Percentiles rank a stretch among this genome's conserved stretches.
phyloP scores from a whole-genome alignment of 345 rosid genomes.

The Heritiera littoralis region DNA sequence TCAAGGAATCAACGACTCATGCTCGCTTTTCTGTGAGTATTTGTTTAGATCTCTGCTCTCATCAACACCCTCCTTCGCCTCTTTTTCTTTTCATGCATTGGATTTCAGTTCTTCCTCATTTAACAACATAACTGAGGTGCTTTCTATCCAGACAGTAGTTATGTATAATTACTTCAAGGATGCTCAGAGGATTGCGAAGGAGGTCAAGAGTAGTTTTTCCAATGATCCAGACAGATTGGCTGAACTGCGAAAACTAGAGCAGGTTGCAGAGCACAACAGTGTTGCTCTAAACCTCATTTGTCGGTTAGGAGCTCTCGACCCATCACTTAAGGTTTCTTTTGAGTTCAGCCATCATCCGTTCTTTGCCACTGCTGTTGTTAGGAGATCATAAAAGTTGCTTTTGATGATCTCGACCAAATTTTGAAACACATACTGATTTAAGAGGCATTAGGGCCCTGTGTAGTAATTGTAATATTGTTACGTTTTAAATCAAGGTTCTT shows the following conservation, averaged over 20 bases:
- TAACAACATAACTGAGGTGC: not conserved
- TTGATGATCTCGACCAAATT: conserved; percentile 33
- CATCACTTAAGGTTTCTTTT: conserved; percentile 83
- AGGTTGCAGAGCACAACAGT: conserved; percentile 90
- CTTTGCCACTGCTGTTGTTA: conserved; percentile 85
- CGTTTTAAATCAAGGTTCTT: conserved; percentile 10
- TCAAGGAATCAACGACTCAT: conserved; percentile 68
- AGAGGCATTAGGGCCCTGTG: conserved; percentile 25
- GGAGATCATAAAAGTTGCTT: conserved; percentile 60
- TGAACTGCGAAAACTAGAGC: conserved; percentile 73
- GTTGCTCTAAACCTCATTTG: conserved; percentile 69
- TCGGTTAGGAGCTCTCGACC: conserved; percentile 54
- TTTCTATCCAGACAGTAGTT: conserved; percentile 49
- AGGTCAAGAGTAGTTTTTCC: conserved; percentile 69
- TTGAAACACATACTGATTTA: conserved; percentile 31
- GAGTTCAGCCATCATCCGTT: conserved; percentile 87
- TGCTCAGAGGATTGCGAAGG: conserved; percentile 82
- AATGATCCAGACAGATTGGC: conserved; percentile 70
- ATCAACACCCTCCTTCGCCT: not conserved
- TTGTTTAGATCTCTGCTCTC: not conserved
- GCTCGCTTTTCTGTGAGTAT: conserved; percentile 73
- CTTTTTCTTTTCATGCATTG: conserved; percentile 6
- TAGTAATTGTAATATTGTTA: conserved; percentile 42
- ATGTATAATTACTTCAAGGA: conserved; percentile 81
- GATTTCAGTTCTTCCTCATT: not conserved